Percentiles rank a stretch among this genome's conserved stretches.
Evolutionary conservation across 2,329 filamentous ascomycete species (phyloP).

Genomic region (Paecilomyces formosus): DNA sequence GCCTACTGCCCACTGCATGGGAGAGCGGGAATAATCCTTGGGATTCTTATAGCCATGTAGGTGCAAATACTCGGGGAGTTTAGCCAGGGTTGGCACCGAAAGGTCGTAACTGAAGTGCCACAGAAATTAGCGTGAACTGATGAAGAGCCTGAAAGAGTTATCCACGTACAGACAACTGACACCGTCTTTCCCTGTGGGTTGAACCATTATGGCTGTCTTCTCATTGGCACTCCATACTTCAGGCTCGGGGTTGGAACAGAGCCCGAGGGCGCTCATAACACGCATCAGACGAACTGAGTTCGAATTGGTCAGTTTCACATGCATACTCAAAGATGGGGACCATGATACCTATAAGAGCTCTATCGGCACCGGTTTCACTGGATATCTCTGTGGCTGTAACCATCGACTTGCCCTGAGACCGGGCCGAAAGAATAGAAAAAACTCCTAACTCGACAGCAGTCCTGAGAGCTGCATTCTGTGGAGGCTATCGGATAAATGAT

Average conservation of each 20-base stretch:
- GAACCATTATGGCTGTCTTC: conserved; percentile 17
- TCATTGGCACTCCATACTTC: conserved; percentile 19
- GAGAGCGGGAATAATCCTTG: conserved; percentile 18
- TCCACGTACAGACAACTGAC: conserved; percentile 20
- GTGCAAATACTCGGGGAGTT: conserved; percentile 23
- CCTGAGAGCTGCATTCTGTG: conserved; percentile 25
- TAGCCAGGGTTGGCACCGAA: conserved; percentile 22
- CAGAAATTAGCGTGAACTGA: background rate
- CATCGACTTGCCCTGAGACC: conserved; percentile 7
- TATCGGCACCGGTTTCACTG: conserved; percentile 19
- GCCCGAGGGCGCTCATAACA: conserved; percentile 19
- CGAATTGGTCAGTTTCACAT: background rate
- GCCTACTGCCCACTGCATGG: conserved; percentile 25
- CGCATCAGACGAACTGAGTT: conserved; percentile 22
- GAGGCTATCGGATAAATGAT: conserved; percentile 14
- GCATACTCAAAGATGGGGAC: background rate
- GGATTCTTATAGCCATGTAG: conserved; percentile 18
- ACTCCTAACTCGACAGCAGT: conserved; percentile 22
- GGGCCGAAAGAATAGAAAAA: conserved; percentile 18
- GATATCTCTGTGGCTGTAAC: conserved; percentile 21
- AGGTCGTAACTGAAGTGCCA: conserved; percentile 15
- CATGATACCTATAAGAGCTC: conserved; percentile 20
- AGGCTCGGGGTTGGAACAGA: conserved; percentile 13
- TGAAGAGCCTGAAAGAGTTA: background rate
- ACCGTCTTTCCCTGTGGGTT: conserved; percentile 21